phyloP scores from a whole-genome alignment of 495 filamentous ascomycete species.

The Lasiosphaeria ovina region DNA sequence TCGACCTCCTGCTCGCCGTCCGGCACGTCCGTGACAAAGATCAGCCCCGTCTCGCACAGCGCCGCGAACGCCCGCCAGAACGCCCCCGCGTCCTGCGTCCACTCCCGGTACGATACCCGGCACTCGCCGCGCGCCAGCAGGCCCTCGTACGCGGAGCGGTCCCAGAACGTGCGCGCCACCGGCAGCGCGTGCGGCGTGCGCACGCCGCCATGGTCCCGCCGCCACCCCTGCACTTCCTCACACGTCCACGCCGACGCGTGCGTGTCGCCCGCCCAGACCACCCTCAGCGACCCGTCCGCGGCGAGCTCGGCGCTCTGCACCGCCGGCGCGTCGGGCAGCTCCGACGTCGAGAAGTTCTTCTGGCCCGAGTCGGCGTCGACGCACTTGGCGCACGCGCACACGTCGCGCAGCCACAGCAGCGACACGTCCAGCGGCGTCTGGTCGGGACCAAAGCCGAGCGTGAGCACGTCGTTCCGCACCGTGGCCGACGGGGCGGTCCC shows the following conservation, averaged over 20 bases:
- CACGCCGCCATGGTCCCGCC: not conserved
- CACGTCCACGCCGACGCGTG: constrained; percentile 18
- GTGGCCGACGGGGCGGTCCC: too few species aligned
- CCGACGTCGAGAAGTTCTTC: constrained; percentile 71
- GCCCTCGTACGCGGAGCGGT: constrained; percentile 37
- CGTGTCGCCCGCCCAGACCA: constrained; percentile 53
- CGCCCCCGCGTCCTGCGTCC: constrained; percentile 52
- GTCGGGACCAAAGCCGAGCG: too few species aligned
- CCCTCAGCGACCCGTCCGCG: constrained; percentile 43
- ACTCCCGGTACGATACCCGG: constrained; percentile 64
- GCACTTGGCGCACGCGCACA: constrained; percentile 69
- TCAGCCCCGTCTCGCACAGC: constrained; percentile 60
- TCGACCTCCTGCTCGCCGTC: constrained; percentile 60
- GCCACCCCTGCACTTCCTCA: constrained; percentile 15
- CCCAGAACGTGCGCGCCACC: constrained; percentile 21
- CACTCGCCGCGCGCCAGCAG: constrained; percentile 17
- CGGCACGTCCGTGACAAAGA: constrained; percentile 73
- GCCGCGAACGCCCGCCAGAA: constrained; percentile 54
- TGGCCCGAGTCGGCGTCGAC: constrained; percentile 78
- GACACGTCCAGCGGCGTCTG: constrained; percentile 3
- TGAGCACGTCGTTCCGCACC: too few species aligned
- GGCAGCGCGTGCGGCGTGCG: constrained; percentile 16
- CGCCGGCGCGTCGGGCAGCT: constrained; percentile 59
- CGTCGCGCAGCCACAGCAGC: constrained; percentile 66
- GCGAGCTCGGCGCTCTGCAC: constrained; percentile 31